These are phyloP conservation scores for Somion occarium DNA, from an alignment of 1,284 basidiomycete genomes.

Conservation along the genomic window DNA sequence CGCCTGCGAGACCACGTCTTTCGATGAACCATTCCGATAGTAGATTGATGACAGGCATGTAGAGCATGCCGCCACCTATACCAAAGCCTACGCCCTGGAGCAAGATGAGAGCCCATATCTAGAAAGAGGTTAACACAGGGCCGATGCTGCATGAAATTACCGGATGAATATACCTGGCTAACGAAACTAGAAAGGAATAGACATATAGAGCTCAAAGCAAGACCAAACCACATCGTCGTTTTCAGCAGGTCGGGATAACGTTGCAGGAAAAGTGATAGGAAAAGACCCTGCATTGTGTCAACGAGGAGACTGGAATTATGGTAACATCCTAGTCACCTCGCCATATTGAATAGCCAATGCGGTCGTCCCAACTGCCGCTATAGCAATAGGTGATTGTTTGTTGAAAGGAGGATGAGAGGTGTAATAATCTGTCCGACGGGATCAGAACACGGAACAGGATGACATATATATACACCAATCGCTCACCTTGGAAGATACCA, in stretches of 20 bases:
- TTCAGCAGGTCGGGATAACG: constrained; percentile 22
- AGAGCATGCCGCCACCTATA: constrained; percentile 22
- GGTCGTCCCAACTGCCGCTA: constrained; percentile 1
- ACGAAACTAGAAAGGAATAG: constrained; percentile 25
- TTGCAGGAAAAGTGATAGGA: constrained; percentile 20
- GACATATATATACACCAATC: no score
- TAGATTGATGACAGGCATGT: constrained; percentile 21
- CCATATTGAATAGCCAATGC: constrained; percentile 6
- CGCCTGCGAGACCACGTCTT: constrained; percentile 23
- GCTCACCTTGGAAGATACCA: constrained; percentile 7
- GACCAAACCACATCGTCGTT: constrained; percentile 19
- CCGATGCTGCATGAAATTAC: neutral
- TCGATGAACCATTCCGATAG: constrained; percentile 21
- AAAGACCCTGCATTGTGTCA: constrained; percentile 14
- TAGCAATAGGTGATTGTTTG: neutral
- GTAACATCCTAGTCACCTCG: neutral
- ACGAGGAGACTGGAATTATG: neutral
- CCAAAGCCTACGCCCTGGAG: constrained; percentile 24
- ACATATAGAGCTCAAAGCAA: constrained; percentile 17
- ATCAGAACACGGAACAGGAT: no score
- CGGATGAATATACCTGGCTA: constrained; percentile 13
- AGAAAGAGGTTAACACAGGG: neutral
- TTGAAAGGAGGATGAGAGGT: constrained; percentile 6
- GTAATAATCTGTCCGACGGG: constrained; percentile 1
- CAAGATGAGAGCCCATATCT: constrained; percentile 25